Evolutionary conservation across 805 yeast genomes (phyloP), one percentile per base, ranked within the genome.

Genomic region (Myxozyma sirexii): DNA sequence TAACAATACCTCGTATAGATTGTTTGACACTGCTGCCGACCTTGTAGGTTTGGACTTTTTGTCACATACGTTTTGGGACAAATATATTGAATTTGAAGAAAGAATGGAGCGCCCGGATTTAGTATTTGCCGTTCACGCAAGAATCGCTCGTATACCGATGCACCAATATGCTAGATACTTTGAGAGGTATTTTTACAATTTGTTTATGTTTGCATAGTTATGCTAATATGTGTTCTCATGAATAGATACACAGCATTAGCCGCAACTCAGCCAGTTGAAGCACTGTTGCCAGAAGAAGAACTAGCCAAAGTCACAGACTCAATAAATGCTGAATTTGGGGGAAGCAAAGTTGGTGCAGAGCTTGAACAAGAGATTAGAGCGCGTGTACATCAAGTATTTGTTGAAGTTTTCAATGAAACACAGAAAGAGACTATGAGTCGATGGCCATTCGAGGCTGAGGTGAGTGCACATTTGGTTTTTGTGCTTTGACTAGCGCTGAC

Each of bases 101-200:
- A 73, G 75, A 26, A 72, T 73, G 26, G 79, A 76, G 38, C 71
- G 80, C 3, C 67, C 77, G 1, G 71, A 72, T 2, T 67, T 83
- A 0, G 79, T 85, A 0, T 62, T 67, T 37, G 74, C 59, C 73
- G 85, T 47, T 72, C 84, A 41, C 69, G 70, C 42, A 2, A 54
- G 62, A 23, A 62, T 75, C 15, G 56, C 72, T 4, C 58, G 57
- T 15, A 76, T 88, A 1, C 98, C 98, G 0, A 73, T 93, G 46
- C 93, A 93, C 72, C 96, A 91, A 68, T 92, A 90, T 71, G 86
- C 97, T 0, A 84, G 82, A 64, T 93, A 86, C 71, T 88, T 82
- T 68, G 84, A 75, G 70, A 78, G 68, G 62, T 63, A 51, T 1
- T 46, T 15, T 17, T 13, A 4, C 3, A 5, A 6, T 17, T n/a